These are phyloP conservation scores for Trichosporon sp. DNA, from an alignment of 1,284 basidiomycete species.

Conservation along the genomic window DNA sequence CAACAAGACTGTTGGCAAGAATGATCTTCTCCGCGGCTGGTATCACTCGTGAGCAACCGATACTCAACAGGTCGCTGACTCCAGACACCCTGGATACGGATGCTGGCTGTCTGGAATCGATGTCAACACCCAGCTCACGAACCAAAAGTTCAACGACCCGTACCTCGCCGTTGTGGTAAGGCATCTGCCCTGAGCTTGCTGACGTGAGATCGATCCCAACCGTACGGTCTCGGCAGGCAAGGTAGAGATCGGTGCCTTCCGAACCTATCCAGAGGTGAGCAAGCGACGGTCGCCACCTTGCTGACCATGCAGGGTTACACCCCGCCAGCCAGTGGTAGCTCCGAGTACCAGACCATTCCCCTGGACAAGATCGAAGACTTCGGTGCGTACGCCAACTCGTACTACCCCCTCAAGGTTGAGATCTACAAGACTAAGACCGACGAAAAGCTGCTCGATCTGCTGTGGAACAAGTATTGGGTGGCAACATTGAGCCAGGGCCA, in stretches of 20 bases:
- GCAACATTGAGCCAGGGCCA: conserved; percentile 90
- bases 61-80: not conserved
- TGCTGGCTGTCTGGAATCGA: conserved; percentile 98
- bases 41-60: conserved; percentile 71
- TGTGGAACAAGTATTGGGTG: conserved; percentile 99
- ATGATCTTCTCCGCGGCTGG: conserved; percentile 95
- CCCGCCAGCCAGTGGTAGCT: conserved; percentile 70
- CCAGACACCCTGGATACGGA: conserved; percentile 85
- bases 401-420: conserved; percentile 91
- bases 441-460: conserved; percentile 76
- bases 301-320: conserved; percentile 65
- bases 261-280: conserved; percentile 81
- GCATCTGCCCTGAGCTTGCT: conserved; percentile 31
- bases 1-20: conserved; percentile 74
- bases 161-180: conserved; percentile 94
- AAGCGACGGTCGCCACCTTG: too few relatives aligned
- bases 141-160: conserved; percentile 92
- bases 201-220: conserved; percentile 86
- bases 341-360: conserved; percentile 88
- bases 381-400: conserved; percentile 95
- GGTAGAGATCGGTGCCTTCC: conserved; percentile 97
- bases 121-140: conserved; percentile 91
- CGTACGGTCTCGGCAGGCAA: conserved; percentile 96
- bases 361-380: conserved; percentile 95
- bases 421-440: conserved; percentile 92